Evolutionary conservation across 2,329 filamentous ascomycete genomes (phyloP).

Genomic region (Talaromyces rugulosus): DNA sequence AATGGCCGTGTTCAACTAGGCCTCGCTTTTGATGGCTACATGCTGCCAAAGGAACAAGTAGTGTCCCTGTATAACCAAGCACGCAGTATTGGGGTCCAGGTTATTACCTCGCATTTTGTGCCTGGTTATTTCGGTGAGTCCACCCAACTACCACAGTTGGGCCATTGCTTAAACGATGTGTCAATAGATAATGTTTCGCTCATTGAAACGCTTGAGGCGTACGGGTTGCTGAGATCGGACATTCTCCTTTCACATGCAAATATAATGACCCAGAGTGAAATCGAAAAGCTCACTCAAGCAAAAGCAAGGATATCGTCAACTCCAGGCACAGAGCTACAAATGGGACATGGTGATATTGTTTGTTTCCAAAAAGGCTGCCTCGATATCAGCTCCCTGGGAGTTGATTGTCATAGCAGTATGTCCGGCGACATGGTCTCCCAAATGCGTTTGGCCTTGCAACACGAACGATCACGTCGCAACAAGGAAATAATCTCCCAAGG

Average conservation of each 20-base stretch:
- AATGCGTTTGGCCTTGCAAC: conserved; percentile 1
- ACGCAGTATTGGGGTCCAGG: background rate
- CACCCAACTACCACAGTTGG: background rate
- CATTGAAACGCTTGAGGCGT: conserved; percentile 8
- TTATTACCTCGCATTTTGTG: conserved; percentile 9
- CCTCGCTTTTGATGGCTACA: background rate
- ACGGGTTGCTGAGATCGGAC: background rate
- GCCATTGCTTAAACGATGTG: background rate
- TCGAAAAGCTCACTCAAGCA: background rate
- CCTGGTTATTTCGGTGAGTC: background rate
- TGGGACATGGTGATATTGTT: background rate
- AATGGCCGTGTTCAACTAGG: background rate
- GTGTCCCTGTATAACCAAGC: background rate
- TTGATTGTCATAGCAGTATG: conserved; percentile 6
- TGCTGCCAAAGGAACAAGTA: conserved; percentile 2
- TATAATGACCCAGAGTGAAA: background rate
- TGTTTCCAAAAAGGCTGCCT: conserved; percentile 6
- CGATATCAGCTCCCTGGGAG: background rate
- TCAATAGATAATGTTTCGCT: background rate
- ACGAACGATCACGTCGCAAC: background rate
- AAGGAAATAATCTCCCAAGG: background rate
- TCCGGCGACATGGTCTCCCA: background rate
- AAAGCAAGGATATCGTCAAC: background rate
- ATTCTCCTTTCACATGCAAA: conserved; percentile 6
- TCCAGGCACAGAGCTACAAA: conserved; percentile 5